phyloP scores from a whole-genome alignment of 441 rosid genomes.

The Erysimum pusillum region DNA sequence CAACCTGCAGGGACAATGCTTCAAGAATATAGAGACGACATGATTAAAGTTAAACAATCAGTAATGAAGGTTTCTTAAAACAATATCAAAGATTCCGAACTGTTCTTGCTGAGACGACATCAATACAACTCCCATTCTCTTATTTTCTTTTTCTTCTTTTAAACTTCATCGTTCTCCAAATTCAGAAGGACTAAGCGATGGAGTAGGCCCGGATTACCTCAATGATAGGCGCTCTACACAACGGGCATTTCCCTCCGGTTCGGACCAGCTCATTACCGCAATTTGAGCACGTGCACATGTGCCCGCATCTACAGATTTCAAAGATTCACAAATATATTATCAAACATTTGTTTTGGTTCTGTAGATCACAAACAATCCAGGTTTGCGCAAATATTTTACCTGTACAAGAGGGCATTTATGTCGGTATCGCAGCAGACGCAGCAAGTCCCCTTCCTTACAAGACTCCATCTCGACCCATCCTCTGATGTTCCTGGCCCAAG shows the following conservation, averaged over 20 bases:
- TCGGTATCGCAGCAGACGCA: constrained; percentile 82
- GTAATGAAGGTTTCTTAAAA: background rate
- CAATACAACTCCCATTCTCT: background rate
- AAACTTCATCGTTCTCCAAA: constrained; percentile 27
- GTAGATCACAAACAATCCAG: background rate
- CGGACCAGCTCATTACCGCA: constrained; percentile 77
- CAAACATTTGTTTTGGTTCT: background rate
- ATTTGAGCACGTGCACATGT: constrained; percentile 86
- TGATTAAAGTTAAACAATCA: background rate
- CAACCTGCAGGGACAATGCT: constrained; percentile 13
- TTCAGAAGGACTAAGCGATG: constrained; percentile 59
- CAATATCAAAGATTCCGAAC: constrained; percentile 1
- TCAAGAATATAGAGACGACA: background rate
- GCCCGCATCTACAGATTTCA: constrained; percentile 68
- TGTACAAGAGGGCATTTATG: constrained; percentile 77
- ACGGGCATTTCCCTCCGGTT: constrained; percentile 79
- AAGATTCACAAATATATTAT: background rate
- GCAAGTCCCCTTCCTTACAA: constrained; percentile 78
- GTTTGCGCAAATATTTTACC: constrained; percentile 47
- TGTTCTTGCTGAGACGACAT: background rate
- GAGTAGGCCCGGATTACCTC: constrained; percentile 86
- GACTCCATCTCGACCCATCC: constrained; percentile 76
- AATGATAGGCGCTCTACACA: constrained; percentile 79
- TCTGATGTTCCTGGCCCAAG: constrained; percentile 65
- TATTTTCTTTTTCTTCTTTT: constrained; percentile 14